Evolutionary conservation across 306 rosid genomes (phyloP).

Genomic region (Rosa multiflora): DNA sequence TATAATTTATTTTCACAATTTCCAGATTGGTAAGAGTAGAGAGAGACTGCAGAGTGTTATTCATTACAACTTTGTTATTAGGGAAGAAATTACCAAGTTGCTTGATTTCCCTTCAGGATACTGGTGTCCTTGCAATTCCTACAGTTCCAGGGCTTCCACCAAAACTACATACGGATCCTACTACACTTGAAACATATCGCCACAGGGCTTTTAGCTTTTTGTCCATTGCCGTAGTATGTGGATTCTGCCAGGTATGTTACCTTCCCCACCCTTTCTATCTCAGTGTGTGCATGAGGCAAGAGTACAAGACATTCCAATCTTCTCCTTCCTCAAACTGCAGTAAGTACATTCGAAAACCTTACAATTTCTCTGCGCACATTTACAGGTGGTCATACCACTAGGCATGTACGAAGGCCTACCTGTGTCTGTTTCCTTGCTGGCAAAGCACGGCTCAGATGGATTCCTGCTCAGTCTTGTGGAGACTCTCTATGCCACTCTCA

Average conservation of each 20-base stretch:
- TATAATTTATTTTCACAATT: not conserved
- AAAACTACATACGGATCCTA: conserved; percentile 49
- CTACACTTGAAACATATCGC: conserved; percentile 52
- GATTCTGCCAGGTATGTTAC: conserved; percentile 74
- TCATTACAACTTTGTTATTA: not conserved
- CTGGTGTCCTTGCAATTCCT: conserved; percentile 75
- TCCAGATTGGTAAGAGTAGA: not conserved
- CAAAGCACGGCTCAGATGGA: too few relatives aligned
- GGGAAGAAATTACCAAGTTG: not conserved
- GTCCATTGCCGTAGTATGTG: conserved; percentile 85
- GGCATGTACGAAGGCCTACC: conserved; percentile 67
- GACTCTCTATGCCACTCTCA: conserved; percentile 47
- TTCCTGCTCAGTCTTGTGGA: conserved; percentile 71
- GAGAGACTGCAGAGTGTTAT: not conserved
- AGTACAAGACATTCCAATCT: not conserved
- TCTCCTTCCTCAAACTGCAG: not conserved
- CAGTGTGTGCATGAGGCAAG: not conserved
- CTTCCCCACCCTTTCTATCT: not conserved
- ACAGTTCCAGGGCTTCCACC: conserved; percentile 92
- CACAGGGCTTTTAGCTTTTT: conserved; percentile 69
- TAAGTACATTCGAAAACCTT: not conserved
- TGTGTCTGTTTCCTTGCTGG: conserved; percentile 70
- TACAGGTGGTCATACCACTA: conserved; percentile 80
- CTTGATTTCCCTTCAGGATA: conserved; percentile 49
- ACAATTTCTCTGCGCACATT: conserved; percentile 6